Evolutionary conservation across 495 filamentous ascomycete species (phyloP).

Genomic region (Aspergillus affinis): DNA sequence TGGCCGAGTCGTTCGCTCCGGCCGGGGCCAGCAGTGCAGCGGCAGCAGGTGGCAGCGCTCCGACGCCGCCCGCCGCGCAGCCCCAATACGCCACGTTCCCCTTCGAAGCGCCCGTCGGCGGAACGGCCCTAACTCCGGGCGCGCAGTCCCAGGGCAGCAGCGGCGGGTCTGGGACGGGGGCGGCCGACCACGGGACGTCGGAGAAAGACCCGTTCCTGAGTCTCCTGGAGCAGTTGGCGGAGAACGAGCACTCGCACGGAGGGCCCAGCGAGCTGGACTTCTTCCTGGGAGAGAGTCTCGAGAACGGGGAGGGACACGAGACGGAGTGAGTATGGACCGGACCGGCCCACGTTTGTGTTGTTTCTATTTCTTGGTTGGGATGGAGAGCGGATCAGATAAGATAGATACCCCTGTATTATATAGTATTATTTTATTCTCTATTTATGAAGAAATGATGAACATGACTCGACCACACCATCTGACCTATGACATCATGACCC

Average conservation of each 20-base stretch:
- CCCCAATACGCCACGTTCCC: conserved; percentile 47
- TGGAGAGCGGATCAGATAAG: neutral
- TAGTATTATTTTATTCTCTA: neutral
- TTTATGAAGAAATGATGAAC: neutral
- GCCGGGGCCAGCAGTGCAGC: conserved; percentile 15
- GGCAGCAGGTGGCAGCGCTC: conserved; percentile 8
- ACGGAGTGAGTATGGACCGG: conserved; percentile 1
- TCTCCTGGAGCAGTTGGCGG: conserved; percentile 74
- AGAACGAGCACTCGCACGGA: conserved; percentile 63
- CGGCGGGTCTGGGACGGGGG: conserved; percentile 31
- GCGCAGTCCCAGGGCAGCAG: conserved; percentile 38
- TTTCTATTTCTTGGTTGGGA: neutral
- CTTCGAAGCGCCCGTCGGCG: conserved; percentile 31
- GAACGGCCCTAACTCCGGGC: conserved; percentile 35
- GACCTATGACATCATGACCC: conserved; percentile 9
- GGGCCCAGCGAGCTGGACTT: conserved; percentile 72
- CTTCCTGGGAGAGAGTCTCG: conserved; percentile 48
- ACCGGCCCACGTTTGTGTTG: too few relatives aligned
- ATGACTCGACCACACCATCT: conserved; percentile 6
- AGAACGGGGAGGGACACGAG: conserved; percentile 4
- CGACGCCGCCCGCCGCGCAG: conserved; percentile 35
- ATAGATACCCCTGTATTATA: conserved; percentile 8
- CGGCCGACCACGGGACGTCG: conserved; percentile 28
- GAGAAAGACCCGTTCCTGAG: conserved; percentile 81
- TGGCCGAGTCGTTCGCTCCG: conserved; percentile 20